Base-by-base conservation (phyloP, 2,329 filamentous ascomycete species). In the Aspergillus hiratsukae region DNA sequence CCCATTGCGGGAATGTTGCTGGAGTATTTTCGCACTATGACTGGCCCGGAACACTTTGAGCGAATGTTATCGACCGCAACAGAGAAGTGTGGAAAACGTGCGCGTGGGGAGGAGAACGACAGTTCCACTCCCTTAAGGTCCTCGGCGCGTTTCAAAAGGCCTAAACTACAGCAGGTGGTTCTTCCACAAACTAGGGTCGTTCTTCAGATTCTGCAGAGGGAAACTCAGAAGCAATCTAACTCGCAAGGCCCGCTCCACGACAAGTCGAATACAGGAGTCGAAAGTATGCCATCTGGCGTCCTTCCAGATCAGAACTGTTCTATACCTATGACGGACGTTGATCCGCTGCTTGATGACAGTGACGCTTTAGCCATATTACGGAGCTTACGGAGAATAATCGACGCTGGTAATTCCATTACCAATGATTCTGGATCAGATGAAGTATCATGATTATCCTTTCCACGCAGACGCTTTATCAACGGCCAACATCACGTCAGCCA, bases 151-250 rank as follows among this genome's bases (percentile, higher is more conserved):
- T 60, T 56, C 51, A 51, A 49, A 41, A 52, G 56, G 25, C 45
- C 58, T 9, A 60, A 52, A 11, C 4, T 56, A 27, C 40, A 58
- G 17, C 58, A 60, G 35, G 58, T 60, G 11, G 40, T 60, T 37
- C 58, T 60, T 8, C 58, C 56, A 21, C 52, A 58, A 29, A 60
- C 53, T 40, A 58, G 48, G 21, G 25, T 60, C 41, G 49, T 58
- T 17, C 51, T 60, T 28, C 58, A 60, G 28, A 53, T 56, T 27
- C 40, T 58, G 11, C 49, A 37, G 40, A 48, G 58, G 21, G 55
- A 54, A 25, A 51, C 51, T 8, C 55, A 55, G 31, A 58, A 28
- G 29, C 55, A 25, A n/a, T 37, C 10, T 29, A 8, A 10, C 19
- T 23, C 31, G 10, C n/a, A n/a, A 4, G 28, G 28, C 28, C n/a